These are phyloP conservation scores for Verbascum thapsus DNA, from an alignment of 257 asterid species.

Conservation along the genomic window DNA sequence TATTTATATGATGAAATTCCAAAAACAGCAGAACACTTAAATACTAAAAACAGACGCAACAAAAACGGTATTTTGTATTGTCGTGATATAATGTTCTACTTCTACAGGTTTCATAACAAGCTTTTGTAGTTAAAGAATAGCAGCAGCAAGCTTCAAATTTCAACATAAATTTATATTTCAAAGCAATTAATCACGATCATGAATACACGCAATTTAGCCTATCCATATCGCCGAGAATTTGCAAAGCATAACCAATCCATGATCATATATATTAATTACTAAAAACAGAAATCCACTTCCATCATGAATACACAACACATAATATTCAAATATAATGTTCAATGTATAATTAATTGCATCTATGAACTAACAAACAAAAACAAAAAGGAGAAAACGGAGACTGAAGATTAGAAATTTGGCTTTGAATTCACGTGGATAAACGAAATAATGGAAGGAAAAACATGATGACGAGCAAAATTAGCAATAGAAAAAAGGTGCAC, in stretches of 20 bases:
- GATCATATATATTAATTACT: not conserved
- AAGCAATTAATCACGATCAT: not conserved
- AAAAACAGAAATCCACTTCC: not conserved
- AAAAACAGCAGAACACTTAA: no score
- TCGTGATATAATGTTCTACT: not conserved
- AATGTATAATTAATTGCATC: no score
- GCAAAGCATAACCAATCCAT: slow-evolving; percentile 5
- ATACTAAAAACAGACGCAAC: no score
- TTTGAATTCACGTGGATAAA: not conserved
- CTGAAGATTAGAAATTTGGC: not conserved
- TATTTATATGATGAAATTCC: not conserved
- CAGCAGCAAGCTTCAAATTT: not conserved
- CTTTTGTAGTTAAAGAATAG: not conserved
- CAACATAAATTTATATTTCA: not conserved
- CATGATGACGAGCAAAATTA: not conserved
- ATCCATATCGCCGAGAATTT: not conserved
- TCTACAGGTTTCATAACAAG: not conserved
- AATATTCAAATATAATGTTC: not conserved
- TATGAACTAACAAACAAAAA: not conserved
- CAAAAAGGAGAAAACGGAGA: not conserved
- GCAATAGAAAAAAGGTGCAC: not conserved
- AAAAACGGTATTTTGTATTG: no score
- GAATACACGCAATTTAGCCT: not conserved
- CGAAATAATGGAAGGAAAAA: not conserved
- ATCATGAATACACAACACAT: not conserved